A percentile compares a stretch with the other conserved stretches of the same genome.
phyloP scores from a whole-genome alignment of 495 filamentous ascomycete genomes.

The Podospora comata region DNA sequence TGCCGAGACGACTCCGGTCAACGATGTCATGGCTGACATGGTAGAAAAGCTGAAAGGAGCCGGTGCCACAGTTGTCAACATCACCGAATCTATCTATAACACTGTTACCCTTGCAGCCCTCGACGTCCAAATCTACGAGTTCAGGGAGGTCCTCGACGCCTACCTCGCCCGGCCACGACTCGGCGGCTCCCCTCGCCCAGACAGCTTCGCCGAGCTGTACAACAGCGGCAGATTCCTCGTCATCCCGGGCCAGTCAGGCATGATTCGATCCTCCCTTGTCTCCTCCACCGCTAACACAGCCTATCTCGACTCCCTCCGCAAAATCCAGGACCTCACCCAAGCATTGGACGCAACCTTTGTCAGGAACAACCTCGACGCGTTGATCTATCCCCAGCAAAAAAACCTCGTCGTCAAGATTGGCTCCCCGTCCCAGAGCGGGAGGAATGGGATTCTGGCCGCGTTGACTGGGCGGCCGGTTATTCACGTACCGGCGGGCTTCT shows the following conservation, averaged over 20 bases:
- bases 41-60: slow-evolving; percentile 35
- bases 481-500: slow-evolving; percentile 52
- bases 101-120: slow-evolving; percentile 41
- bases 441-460: slow-evolving; percentile 65
- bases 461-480: slow-evolving; percentile 62
- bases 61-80: slow-evolving; percentile 43
- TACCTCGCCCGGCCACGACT: slow-evolving; percentile 44
- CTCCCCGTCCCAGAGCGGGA: slow-evolving; percentile 49
- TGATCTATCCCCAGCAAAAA: slow-evolving; percentile 65
- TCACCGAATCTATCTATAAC: slow-evolving; percentile 52
- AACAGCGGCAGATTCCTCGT: slow-evolving; percentile 48
- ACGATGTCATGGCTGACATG: slow-evolving; percentile 41
- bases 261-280: slow-evolving; percentile 47
- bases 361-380: slow-evolving; percentile 48
- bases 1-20: slow-evolving; percentile 54
- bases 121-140: slow-evolving; percentile 61
- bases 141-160: slow-evolving; percentile 45
- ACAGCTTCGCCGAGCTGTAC: slow-evolving; percentile 46
- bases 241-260: slow-evolving; percentile 53
- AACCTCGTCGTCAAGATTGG: slow-evolving; percentile 60
- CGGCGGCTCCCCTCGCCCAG: slow-evolving; percentile 28
- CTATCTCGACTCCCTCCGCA: slow-evolving; percentile 43
- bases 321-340: slow-evolving; percentile 48
- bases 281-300: slow-evolving; percentile 45
- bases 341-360: slow-evolving; percentile 49